These are phyloP conservation scores for Arachnopeziza araneosa DNA, from an alignment of 2,329 filamentous ascomycete genomes.

Conservation along the genomic window DNA sequence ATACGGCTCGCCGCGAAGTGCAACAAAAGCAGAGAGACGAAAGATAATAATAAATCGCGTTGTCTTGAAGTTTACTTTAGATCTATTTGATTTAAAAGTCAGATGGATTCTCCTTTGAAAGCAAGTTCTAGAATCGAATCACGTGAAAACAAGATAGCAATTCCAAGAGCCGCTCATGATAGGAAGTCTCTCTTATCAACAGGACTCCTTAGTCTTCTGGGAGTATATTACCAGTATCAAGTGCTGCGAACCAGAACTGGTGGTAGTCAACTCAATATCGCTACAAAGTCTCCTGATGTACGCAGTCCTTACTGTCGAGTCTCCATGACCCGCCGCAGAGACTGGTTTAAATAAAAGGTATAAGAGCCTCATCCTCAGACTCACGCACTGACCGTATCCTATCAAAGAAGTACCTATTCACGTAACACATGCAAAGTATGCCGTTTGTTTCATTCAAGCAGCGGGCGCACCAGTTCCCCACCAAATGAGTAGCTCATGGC, in stretches of 20 bases:
- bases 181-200: neutral
- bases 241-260: slow-evolving; percentile 30
- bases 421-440: neutral
- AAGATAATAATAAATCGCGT: too few relatives aligned
- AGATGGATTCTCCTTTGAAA: too few relatives aligned
- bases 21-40: too few relatives aligned
- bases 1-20: too few relatives aligned
- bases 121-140: neutral
- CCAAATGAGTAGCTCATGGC: neutral
- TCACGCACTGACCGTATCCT: neutral
- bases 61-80: too few relatives aligned
- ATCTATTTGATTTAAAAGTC: too few relatives aligned
- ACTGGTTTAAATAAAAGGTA: neutral
- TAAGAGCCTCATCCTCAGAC: neutral
- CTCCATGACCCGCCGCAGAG: too few relatives aligned
- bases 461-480: neutral
- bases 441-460: neutral
- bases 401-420: neutral
- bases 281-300: too few relatives aligned
- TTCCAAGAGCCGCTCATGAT: neutral
- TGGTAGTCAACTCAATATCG: too few relatives aligned
- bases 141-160: slow-evolving; percentile 14
- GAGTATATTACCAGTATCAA: neutral
- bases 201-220: neutral
- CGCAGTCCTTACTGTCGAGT: too few relatives aligned